These are phyloP conservation scores for Lactarius sp. DNA, from an alignment of 768 basidiomycete species.

Conservation along the genomic window DNA sequence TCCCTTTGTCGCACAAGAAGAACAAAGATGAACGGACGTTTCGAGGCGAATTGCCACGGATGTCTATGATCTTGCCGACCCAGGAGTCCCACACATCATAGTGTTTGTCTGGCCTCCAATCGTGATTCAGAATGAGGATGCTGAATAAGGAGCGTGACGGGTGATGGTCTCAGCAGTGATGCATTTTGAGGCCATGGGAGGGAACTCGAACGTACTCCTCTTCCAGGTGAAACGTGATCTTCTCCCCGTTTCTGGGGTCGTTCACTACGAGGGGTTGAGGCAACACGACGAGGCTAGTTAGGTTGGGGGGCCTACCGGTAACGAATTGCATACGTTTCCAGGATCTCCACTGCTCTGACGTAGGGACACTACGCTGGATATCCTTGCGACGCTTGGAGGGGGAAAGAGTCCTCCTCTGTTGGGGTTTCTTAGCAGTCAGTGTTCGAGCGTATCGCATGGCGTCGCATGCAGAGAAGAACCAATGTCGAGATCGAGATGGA, in stretches of 20 bases:
- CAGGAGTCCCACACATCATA: conserved; percentile 12
- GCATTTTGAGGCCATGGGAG: neutral
- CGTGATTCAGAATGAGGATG: conserved; percentile 10
- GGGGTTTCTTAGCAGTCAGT: neutral
- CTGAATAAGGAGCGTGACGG: neutral
- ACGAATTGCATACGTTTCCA: conserved; percentile 16
- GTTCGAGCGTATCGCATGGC: neutral
- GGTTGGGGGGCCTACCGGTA: neutral
- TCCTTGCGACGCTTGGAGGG: neutral
- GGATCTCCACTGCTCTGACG: neutral
- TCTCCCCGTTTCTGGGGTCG: conserved; percentile 2
- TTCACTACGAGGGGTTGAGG: neutral
- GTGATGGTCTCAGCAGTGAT: neutral
- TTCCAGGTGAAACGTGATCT: neutral
- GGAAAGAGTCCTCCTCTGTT: neutral
- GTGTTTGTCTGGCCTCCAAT: neutral
- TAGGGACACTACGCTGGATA: neutral
- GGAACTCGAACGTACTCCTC: conserved; percentile 2
- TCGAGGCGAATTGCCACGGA: conserved; percentile 14
- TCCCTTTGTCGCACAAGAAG: neutral
- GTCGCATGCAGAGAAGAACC: neutral
- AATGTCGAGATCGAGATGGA: neutral
- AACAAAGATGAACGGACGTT: conserved; percentile 1
- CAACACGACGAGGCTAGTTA: neutral
- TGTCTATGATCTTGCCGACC: conserved; percentile 16